Evolutionary conservation across 2,329 filamentous ascomycete species (phyloP), one percentile per base, ranked within the genome.

Genomic region (Aspergillus pseudonomiae): DNA sequence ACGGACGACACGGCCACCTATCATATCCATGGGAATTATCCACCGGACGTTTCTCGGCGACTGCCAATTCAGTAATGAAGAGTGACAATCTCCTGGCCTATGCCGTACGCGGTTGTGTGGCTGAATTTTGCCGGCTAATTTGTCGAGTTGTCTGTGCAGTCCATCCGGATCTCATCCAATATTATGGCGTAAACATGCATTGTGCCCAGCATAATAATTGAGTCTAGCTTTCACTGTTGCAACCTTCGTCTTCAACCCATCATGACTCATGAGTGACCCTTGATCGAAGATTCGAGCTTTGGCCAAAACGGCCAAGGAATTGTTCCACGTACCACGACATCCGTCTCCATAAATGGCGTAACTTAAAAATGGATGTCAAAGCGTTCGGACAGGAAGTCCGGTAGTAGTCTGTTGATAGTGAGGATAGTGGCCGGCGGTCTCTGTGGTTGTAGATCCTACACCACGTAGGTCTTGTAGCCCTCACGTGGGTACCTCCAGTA

Each of bases 271-370:
- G 32, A 21, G 52, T 24, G 3, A 11, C 36, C n/a, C 6, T 26
- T 19, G 24, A 7, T 39, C 11, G 52, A 55, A 21, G 9, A 39
- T 12, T 36, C n/a, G n/a, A 39, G 52, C 52, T 39, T 39, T 24
- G 52, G 12, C 52, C 52, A 36, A 24, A 54, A 55, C 52, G 34
- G 32, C 52, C 32, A 16, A 19, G 21, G n/a, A 16, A 34, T 14
- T 24, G 52, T 55, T 21, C 52, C 52, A 54, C 52, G 32, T 55
- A 24, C n/a, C 52, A 26, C 52, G 34, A 26, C 52, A 16, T 39
- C 48, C 48, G 28, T 52, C 48, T 52, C 48, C 48, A 52, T 52
- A 52, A 50, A 34, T 52, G 34, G 52, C 52, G 52, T 55, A 55
- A 55, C 52, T 55, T 55, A 55, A 54, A 55, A 36, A 39, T 39